These are phyloP conservation scores for Dianthus caryophyllus DNA, from an alignment of 148 eudicot species.

Conservation along the genomic window DNA sequence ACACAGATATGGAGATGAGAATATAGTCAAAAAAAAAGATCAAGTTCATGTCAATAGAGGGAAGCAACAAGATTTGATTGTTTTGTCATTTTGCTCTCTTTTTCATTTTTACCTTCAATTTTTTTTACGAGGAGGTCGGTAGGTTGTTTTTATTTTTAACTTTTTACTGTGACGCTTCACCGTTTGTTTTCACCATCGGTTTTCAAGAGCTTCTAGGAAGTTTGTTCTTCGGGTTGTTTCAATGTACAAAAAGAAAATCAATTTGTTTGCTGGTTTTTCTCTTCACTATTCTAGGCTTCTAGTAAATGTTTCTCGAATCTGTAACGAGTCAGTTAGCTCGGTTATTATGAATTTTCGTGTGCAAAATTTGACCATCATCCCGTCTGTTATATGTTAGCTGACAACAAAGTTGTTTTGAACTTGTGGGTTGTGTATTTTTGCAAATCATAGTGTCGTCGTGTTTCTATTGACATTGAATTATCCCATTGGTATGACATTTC, in stretches of 20 bases:
- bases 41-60: constrained; percentile 25
- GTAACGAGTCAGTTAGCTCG: constrained; percentile 15
- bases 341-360: constrained; percentile 1
- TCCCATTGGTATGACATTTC: too few species aligned
- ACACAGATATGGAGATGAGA: constrained; percentile 39
- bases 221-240: constrained; percentile 21
- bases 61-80: constrained; percentile 23
- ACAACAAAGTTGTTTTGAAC: constrained; percentile 16
- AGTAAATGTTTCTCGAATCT: constrained; percentile 23
- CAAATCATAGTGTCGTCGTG: background rate
- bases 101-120: constrained; percentile 18
- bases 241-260: constrained; percentile 27
- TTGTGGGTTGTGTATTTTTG: background rate
- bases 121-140: constrained; percentile 27
- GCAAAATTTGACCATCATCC: constrained; percentile 10
- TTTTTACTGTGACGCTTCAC: constrained; percentile 18
- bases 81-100: constrained; percentile 6
- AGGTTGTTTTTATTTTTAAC: constrained; percentile 21
- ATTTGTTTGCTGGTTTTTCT: constrained; percentile 5
- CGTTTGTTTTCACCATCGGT: constrained; percentile 17
- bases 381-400: constrained; percentile 7
- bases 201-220: constrained; percentile 11
- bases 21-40: constrained; percentile 24
- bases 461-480: background rate
- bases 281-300: constrained; percentile 11